Evolutionary conservation across 352 stramenopile genomes (phyloP).

Genomic region (Phytophthora aleatoria): DNA sequence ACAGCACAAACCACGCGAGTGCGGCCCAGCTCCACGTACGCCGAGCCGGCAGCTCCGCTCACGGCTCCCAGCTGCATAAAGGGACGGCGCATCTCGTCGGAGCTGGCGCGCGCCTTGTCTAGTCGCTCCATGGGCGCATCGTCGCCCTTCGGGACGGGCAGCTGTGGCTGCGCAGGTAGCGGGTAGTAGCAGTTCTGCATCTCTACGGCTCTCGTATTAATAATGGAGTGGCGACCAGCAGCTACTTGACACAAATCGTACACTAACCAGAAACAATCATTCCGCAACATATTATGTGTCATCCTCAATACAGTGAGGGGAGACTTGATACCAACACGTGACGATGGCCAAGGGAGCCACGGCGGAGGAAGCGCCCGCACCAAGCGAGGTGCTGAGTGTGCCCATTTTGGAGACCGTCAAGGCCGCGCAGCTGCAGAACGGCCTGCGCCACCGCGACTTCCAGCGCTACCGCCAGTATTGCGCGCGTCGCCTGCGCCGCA

Average conservation of each 20-base stretch:
- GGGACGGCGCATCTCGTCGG: conserved; percentile 84
- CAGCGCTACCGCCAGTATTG: conserved; percentile 93
- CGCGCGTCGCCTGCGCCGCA: conserved; percentile 78
- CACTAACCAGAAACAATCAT: conserved; percentile 15
- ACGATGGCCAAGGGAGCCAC: conserved; percentile 44
- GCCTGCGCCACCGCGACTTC: conserved; percentile 90
- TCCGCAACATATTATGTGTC: conserved; percentile 1
- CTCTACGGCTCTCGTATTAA: neutral
- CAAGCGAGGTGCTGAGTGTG: conserved; percentile 51
- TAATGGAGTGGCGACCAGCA: conserved; percentile 11
- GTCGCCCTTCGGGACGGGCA: conserved; percentile 27
- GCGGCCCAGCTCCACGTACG: conserved; percentile 88
- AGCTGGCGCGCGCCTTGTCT: conserved; percentile 50
- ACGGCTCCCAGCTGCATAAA: conserved; percentile 87
- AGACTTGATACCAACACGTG: conserved; percentile 24
- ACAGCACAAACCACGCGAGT: conserved; percentile 90
- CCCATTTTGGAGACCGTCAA: conserved; percentile 89
- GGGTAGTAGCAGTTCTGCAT: conserved; percentile 92
- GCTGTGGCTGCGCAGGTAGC: conserved; percentile 30
- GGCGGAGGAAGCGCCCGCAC: conserved; percentile 32
- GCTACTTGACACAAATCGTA: neutral
- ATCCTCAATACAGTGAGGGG: conserved; percentile 1
- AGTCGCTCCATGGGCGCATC: conserved; percentile 40
- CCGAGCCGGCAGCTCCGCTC: conserved; percentile 83
- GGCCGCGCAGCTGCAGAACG: conserved; percentile 90